A percentile compares a stretch with the other conserved stretches of the same genome.
Conservation (phyloP, 768 basidiomycete genomes). For the Chalciporus sphaerocephalus region DNA sequence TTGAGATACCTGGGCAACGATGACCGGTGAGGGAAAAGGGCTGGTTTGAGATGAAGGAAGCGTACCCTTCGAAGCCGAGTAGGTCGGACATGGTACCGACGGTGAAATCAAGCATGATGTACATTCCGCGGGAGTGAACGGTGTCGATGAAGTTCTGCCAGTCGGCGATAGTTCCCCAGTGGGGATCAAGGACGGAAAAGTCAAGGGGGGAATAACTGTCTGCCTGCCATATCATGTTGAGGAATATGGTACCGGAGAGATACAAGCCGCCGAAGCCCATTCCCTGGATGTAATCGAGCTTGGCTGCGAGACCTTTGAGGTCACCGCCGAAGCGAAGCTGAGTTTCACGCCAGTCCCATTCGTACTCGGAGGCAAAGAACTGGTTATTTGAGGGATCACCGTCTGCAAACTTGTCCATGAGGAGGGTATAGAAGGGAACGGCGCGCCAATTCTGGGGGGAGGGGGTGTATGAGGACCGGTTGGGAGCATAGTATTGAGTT, state of each 20-base stretch:
- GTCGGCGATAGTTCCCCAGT: conserved; percentile 81
- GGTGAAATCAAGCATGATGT: conserved; percentile 90
- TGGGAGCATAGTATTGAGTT: conserved; percentile 63
- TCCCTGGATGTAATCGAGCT: conserved; percentile 82
- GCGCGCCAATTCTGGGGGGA: conserved; percentile 86
- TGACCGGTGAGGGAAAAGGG: conserved; percentile 11
- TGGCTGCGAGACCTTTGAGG: conserved; percentile 67
- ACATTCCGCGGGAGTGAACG: conserved; percentile 82
- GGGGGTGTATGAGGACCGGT: conserved; percentile 63
- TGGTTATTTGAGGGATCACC: conserved; percentile 92
- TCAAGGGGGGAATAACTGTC: conserved; percentile 96
- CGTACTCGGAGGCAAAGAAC: conserved; percentile 74
- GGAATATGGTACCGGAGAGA: conserved; percentile 87
- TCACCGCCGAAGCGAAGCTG: conserved; percentile 90
- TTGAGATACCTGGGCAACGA: conserved; percentile 55
- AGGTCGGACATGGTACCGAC: conserved; percentile 90
- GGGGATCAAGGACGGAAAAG: conserved; percentile 86
- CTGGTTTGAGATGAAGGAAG: conserved; percentile 5
- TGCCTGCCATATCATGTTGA: conserved; percentile 97
- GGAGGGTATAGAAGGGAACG: conserved; percentile 73
- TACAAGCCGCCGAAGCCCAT: conserved; percentile 86
- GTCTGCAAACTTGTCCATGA: conserved; percentile 92
- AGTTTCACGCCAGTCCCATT: conserved; percentile 84
- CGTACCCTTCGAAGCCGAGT: conserved; percentile 79
- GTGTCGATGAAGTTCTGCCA: conserved; percentile 74